A percentile compares a stretch with the other conserved stretches of the same genome.
Evolutionary conservation across 2,329 filamentous ascomycete species (phyloP).

Genomic region (Neospermospora avenae): DNA sequence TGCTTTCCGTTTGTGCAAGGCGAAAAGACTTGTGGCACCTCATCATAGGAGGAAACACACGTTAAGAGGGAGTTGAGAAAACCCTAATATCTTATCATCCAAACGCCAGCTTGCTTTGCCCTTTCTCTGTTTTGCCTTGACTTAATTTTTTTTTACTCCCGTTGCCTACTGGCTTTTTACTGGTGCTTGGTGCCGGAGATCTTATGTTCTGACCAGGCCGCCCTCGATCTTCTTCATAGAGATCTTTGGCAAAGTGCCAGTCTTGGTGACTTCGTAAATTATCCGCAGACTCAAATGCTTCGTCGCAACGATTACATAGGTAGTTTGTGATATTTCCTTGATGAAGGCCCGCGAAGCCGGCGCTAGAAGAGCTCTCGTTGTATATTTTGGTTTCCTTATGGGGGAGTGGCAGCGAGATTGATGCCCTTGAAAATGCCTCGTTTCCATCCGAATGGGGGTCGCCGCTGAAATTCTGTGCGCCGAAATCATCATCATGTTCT

Average conservation of each 20-base stretch:
- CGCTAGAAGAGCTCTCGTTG: slow-evolving; percentile 21
- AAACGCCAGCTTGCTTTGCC: slow-evolving; percentile 60
- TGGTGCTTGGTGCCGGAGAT: slow-evolving; percentile 14
- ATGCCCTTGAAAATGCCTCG: slow-evolving; percentile 14
- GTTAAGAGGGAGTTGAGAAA: slow-evolving; percentile 5
- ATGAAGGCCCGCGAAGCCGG: slow-evolving; percentile 29
- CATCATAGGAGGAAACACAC: slow-evolving; percentile 21
- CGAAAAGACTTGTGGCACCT: slow-evolving; percentile 29
- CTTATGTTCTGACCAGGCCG: slow-evolving; percentile 10
- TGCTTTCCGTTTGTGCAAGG: slow-evolving; percentile 8
- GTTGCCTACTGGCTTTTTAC: slow-evolving; percentile 35
- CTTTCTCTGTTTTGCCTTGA: slow-evolving; percentile 44
- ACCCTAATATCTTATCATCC: slow-evolving; percentile 25
- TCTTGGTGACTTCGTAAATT: slow-evolving; percentile 76
- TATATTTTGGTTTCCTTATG: slow-evolving; percentile 34
- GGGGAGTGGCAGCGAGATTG: slow-evolving; percentile 13
- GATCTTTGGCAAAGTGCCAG: slow-evolving; percentile 89
- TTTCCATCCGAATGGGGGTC: slow-evolving; percentile 17
- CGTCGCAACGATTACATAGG: slow-evolving; percentile 63
- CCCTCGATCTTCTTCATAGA: slow-evolving; percentile 53
- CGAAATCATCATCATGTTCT: slow-evolving; percentile 33
- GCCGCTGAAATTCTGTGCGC: slow-evolving; percentile 24
- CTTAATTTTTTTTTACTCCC: slow-evolving; percentile 28
- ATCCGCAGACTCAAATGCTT: slow-evolving; percentile 54
- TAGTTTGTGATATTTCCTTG: slow-evolving; percentile 39